Evolutionary conservation across 2,329 filamentous ascomycete species (phyloP).

Genomic region (Fusarium armeniacum): DNA sequence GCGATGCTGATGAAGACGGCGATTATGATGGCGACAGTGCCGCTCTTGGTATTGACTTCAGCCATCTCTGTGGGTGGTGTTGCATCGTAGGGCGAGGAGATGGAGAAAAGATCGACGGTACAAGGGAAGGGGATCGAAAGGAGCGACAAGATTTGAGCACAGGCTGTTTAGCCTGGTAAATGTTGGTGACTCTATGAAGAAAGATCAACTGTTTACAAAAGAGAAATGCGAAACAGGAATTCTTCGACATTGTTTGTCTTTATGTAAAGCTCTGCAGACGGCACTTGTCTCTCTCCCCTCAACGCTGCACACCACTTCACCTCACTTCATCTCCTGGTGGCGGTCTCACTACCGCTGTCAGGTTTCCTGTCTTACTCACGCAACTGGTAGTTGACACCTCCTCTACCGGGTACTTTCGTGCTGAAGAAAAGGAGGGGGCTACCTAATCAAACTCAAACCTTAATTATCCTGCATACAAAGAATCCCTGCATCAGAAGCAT

Average conservation of each 20-base stretch:
- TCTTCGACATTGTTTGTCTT: not conserved
- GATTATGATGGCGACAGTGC: constrained; percentile 39
- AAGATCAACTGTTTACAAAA: too few relatives aligned
- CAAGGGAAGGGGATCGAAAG: not conserved
- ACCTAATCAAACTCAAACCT: constrained; percentile 6
- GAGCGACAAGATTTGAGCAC: not conserved
- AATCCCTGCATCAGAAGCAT: not conserved
- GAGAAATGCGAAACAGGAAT: not conserved
- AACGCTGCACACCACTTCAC: not conserved
- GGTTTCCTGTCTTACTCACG: not conserved
- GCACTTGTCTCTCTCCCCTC: not conserved
- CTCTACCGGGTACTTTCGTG: not conserved
- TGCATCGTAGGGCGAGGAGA: constrained; percentile 2
- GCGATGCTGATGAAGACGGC: constrained; percentile 48
- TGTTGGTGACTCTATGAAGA: not conserved
- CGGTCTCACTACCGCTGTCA: not conserved
- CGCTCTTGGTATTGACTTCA: constrained; percentile 29
- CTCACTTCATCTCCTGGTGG: not conserved
- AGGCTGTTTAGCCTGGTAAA: not conserved
- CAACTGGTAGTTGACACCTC: not conserved
- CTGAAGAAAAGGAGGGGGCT: not conserved
- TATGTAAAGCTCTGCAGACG: not conserved
- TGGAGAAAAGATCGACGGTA: not conserved
- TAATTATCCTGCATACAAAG: not conserved
- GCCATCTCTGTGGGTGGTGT: constrained; percentile 8